Evolutionary conservation across 257 asterid species (phyloP), one percentile per base, ranked within the genome.

Genomic region (Solanum rostratum): DNA sequence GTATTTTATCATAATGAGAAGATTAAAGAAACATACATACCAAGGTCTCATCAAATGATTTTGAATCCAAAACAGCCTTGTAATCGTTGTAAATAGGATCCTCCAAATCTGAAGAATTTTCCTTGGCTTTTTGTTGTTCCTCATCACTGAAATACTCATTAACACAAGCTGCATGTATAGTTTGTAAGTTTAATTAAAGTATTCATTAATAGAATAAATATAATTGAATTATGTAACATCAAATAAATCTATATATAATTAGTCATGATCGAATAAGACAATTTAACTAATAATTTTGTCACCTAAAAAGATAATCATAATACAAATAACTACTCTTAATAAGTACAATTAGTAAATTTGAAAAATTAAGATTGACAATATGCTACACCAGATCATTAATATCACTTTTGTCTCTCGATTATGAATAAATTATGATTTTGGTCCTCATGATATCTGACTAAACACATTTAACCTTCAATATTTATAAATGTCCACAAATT

Each of bases 81-180:
- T 90, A 90, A 39, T 90, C 88, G 73, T 87, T 83, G 79, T 88
- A 87, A 54, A 90, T 88, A 14, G 88, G 88, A 87, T 90, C 92
- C 80, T 90, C 92, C 70, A 82, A 90, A 59, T 90, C 92, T 22
- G 83, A 53, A 12, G 89, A 66, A 43, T 87, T 76, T 7, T 84
- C 82, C n/a, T 73, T 79, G 3, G 57, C 18, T 59, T 14, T 73
- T 68, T 85, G 68, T 45, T 65, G 70, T 60, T 90, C 90, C 1
- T 81, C 86, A 3, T 85, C 90, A 19, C 78, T 79, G 30, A 90
- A 90, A 65, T 90, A 90, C 54, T 62, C 91, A 63, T 73, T 83
- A 18, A 87, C 92, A 33, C 92, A 97, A 43, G 90, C 99, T 97
- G 93, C 92, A 89, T 37, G 39, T 69, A 69, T 29, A 37, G 4